These are phyloP conservation scores for Tricladium varicosporioides DNA, from an alignment of 2,329 filamentous ascomycete genomes.

Conservation along the genomic window DNA sequence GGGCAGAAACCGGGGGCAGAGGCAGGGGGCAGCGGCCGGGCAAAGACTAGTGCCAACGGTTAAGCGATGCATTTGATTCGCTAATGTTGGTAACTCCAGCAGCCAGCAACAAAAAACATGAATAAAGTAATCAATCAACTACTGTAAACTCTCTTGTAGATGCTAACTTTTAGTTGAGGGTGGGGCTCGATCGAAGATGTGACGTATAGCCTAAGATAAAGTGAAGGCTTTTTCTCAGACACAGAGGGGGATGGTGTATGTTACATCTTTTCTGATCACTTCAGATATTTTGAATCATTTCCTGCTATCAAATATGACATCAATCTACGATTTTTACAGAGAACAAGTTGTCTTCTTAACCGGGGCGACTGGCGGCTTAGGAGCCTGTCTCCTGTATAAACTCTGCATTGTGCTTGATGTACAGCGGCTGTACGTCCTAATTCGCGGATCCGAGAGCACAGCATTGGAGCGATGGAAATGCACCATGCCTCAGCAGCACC, in stretches of 20 bases:
- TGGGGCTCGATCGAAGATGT: neutral
- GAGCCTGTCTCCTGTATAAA: constrained; percentile 10
- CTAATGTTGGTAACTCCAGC: neutral
- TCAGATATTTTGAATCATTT: too few species aligned
- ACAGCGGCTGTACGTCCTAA: constrained; percentile 8
- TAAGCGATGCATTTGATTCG: neutral
- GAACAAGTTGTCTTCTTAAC: constrained; percentile 10
- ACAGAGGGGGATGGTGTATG: too few species aligned
- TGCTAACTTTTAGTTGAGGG: neutral
- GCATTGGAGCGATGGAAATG: constrained; percentile 8
- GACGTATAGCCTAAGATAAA: neutral
- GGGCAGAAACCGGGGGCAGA: neutral
- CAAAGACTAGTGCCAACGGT: neutral
- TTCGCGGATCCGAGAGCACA: neutral
- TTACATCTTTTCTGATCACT: too few species aligned
- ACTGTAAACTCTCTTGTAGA: neutral
- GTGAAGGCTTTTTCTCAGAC: neutral
- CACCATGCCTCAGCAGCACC: constrained; percentile 5
- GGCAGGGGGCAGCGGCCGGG: too few species aligned
- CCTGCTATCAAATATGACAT: too few species aligned
- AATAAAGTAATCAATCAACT: neutral
- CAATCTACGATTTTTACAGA: constrained; percentile 5
- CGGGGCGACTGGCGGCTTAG: constrained; percentile 1
- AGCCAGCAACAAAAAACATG: neutral
- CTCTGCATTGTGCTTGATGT: constrained; percentile 9